These are phyloP conservation scores for Trypanosoma mega DNA, from an alignment of 208 protist species.

Conservation along the genomic window DNA sequence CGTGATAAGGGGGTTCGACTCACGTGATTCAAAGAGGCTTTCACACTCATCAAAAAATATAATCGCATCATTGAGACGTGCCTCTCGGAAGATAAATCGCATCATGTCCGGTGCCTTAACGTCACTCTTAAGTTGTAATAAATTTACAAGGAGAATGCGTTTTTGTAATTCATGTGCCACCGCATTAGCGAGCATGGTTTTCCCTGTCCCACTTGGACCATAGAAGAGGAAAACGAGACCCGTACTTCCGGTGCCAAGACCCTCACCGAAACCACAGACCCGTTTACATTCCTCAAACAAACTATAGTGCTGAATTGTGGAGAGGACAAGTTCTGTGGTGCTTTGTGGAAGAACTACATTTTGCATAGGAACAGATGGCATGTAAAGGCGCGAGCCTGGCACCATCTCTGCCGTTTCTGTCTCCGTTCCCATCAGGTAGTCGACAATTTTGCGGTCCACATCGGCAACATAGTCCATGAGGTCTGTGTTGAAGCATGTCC, in stretches of 20 bases:
- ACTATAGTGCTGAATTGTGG: slow-evolving; percentile 85
- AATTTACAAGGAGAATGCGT: slow-evolving; percentile 86
- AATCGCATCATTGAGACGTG: slow-evolving; percentile 89
- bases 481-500: slow-evolving; percentile 87
- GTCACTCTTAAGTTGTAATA: slow-evolving; percentile 76
- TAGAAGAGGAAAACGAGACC: slow-evolving; percentile 92
- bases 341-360: slow-evolving; percentile 82
- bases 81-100: slow-evolving; percentile 91
- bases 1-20: slow-evolving; percentile 78
- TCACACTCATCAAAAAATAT: slow-evolving; percentile 96
- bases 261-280: slow-evolving; percentile 74
- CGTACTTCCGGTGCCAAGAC: slow-evolving; percentile 49
- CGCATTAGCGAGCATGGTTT: slow-evolving; percentile 94
- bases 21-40: slow-evolving; percentile 84
- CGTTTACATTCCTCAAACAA: slow-evolving; percentile 82
- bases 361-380: slow-evolving; percentile 64
- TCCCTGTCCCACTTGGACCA: slow-evolving; percentile 90
- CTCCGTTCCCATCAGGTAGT: slow-evolving; percentile 88
- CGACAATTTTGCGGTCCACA: slow-evolving; percentile 92
- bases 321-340: slow-evolving; percentile 80
- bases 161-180: slow-evolving; percentile 87
- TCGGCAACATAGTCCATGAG: slow-evolving; percentile 91
- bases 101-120: slow-evolving; percentile 69
- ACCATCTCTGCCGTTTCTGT: slow-evolving; percentile 90
- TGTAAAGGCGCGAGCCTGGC: slow-evolving; percentile 84